Conservation (phyloP, 192 early-diverging fungal species). For the Anaeromyces robustus region DNA sequence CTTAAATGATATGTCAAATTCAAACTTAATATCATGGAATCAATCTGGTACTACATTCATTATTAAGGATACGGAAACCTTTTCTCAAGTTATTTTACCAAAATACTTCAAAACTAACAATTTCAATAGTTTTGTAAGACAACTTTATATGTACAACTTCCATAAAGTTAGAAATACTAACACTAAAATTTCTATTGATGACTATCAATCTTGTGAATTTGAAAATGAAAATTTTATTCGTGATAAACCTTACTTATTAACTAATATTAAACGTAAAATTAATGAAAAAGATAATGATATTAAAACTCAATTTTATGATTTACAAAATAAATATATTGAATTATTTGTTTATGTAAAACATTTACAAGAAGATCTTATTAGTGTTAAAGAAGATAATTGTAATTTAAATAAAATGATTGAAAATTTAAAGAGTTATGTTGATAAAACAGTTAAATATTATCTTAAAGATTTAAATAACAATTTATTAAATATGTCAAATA, state of each 20-base stretch:
- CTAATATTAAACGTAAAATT: slow-evolving; percentile 65
- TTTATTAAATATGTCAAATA: neutral
- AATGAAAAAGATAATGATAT: neutral
- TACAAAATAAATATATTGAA: neutral
- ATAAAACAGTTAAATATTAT: neutral
- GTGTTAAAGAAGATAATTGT: neutral
- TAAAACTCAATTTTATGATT: neutral
- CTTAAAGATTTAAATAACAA: neutral
- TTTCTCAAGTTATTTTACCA: no score
- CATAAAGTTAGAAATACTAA: slow-evolving; percentile 59
- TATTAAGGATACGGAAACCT: slow-evolving; percentile 78
- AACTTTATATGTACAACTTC: slow-evolving; percentile 39
- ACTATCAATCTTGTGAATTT: slow-evolving; percentile 87
- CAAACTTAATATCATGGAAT: slow-evolving; percentile 72
- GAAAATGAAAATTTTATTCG: slow-evolving; percentile 67
- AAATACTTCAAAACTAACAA: slow-evolving; percentile 95
- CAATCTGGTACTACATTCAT: slow-evolving; percentile 76
- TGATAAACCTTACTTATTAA: slow-evolving; percentile 56
- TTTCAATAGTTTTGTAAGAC: slow-evolving; percentile 73
- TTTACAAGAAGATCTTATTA: neutral
- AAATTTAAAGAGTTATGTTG: neutral
- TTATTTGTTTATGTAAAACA: neutral
- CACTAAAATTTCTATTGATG: slow-evolving; percentile 53
- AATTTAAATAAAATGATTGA: neutral
- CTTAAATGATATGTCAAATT: no score